Base-by-base conservation (phyloP, 1,284 basidiomycete genomes). In the Melanopsichium pennsylvanicum region DNA sequence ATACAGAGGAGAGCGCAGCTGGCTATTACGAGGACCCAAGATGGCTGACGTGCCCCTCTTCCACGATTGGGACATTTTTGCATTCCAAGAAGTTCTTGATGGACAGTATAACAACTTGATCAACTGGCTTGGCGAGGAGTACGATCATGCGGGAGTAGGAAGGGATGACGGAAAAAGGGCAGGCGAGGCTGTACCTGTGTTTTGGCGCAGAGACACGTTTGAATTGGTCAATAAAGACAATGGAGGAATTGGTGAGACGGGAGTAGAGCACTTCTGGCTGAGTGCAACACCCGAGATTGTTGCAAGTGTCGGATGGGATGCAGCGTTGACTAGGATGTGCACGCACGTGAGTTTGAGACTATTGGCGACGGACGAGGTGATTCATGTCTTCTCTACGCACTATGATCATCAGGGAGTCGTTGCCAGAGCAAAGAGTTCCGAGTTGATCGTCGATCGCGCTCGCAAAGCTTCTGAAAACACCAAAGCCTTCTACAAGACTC, bases 201-300 rank as follows among this genome's bases (percentile, higher is more conserved):
- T 72, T 34, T 75, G 61, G 60, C 25, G 58, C 3, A 23, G 47
- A 4, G 70, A 72, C 13, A 51, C 46, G 10, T 69, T 75, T 21
- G 43, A 63, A 8, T 37, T 13, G 3, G 67, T 69, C 10, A 22
- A 27, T 4, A 26, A 41, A 3, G 18, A 38, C 2, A 26, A 68
- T n/a, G 73, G 73, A 9, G 73, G 73, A 5, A 36, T 66, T 5
- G 73, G 73, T 0, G n/a, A 27, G 21, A 38, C 47, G 2, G 73
- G 73, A 11, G 63, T 72, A 3, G 59, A 67, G 44, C 73, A 75
- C 29, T 75, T 75, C 37, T 75, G 73, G 73, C 58, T 75, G 8
- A 52, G 45, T 7, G 43, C 50, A 16, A 75, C 67, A 12, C 70
- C 70, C 3, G 26, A 49, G 5, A 10, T 27, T 2, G 40, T 57